Evolutionary conservation across 2,329 filamentous ascomycete genomes (phyloP).

Genomic region (Fonsecaea nubica): DNA sequence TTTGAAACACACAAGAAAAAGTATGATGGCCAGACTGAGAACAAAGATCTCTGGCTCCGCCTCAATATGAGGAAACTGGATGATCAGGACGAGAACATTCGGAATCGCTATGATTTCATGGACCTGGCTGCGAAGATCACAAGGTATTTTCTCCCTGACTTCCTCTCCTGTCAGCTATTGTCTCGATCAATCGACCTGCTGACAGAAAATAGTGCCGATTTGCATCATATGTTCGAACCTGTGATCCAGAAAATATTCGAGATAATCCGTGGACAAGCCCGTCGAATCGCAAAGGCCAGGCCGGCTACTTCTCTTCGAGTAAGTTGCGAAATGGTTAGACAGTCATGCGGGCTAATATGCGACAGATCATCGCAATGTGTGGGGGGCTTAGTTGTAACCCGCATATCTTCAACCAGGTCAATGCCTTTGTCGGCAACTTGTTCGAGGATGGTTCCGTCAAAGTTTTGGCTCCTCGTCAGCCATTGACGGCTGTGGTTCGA

Average conservation of each 20-base stretch:
- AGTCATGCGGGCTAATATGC: slow-evolving; percentile 4
- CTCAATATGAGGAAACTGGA: slow-evolving; percentile 1
- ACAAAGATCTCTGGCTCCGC: not conserved
- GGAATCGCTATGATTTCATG: slow-evolving; percentile 6
- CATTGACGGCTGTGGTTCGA: slow-evolving; percentile 36
- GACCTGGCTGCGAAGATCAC: slow-evolving; percentile 6
- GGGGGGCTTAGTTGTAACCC: slow-evolving; percentile 27
- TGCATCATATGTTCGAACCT: slow-evolving; percentile 29
- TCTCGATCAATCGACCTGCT: not conserved
- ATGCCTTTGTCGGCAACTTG: slow-evolving; percentile 24
- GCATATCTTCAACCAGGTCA: slow-evolving; percentile 31
- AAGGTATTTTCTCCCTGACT: not conserved
- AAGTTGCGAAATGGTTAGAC: not conserved
- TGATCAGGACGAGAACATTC: not conserved
- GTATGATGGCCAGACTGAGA: slow-evolving; percentile 38
- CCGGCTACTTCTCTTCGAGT: slow-evolving; percentile 3
- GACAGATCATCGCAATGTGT: slow-evolving; percentile 27
- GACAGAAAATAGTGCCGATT: slow-evolving; percentile 19
- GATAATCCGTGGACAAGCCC: slow-evolving; percentile 23
- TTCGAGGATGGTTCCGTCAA: slow-evolving; percentile 16
- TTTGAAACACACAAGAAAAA: slow-evolving; percentile 46
- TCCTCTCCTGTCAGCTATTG: not conserved
- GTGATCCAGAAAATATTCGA: slow-evolving; percentile 24
- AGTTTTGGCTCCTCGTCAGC: slow-evolving; percentile 23
- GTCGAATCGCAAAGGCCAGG: slow-evolving; percentile 15